A percentile compares a stretch with the other conserved stretches of the same genome.
phyloP scores from a whole-genome alignment of 306 rosid species.

The Quillaja saponaria region DNA sequence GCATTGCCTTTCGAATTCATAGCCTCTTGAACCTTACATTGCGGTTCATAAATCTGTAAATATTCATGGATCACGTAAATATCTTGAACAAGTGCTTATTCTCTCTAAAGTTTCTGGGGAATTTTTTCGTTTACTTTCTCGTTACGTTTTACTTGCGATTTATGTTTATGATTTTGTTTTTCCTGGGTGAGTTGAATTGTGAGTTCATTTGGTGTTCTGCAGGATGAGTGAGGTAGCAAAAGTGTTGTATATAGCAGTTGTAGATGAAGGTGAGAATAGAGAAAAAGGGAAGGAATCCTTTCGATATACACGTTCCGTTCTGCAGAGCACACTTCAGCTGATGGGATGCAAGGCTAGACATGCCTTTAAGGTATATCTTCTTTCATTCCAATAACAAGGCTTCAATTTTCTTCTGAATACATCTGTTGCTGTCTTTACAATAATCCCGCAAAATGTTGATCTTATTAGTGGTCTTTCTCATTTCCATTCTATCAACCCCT shows the following conservation, averaged over 20 bases:
- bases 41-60: too few species aligned
- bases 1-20: too few species aligned
- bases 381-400: not conserved
- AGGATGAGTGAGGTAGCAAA: conserved; percentile 50
- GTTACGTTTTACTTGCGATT: not conserved
- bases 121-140: not conserved
- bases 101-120: not conserved
- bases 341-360: conserved; percentile 97
- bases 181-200: not conserved
- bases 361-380: conserved; percentile 69
- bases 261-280: conserved; percentile 54
- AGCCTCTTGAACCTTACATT: too few species aligned
- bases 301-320: conserved; percentile 71
- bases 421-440: not conserved
- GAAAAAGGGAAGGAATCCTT: conserved; percentile 61
- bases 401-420: not conserved
- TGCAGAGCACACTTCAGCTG: conserved; percentile 83
- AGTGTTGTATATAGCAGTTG: conserved; percentile 66
- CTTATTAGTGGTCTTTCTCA: not conserved
- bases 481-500: not conserved
- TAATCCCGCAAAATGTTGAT: not conserved
- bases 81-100: too few species aligned
- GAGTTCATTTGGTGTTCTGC: not conserved
- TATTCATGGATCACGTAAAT: not conserved
- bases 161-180: not conserved